Conservation (phyloP, 257 asterid species). For the Coffea eugenioides region DNA sequence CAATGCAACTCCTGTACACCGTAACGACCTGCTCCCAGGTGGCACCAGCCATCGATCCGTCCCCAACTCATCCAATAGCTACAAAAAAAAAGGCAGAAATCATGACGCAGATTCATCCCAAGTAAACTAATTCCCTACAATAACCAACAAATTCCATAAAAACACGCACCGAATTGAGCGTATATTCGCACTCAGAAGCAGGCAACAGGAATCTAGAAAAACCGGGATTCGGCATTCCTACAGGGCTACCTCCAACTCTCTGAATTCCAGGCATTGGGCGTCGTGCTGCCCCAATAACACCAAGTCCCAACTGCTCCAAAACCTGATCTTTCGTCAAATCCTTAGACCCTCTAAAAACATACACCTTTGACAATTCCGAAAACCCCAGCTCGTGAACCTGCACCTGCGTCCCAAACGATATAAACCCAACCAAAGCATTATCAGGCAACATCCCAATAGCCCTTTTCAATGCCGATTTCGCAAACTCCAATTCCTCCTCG, state of each 20-base stretch:
- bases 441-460: constrained; percentile 90
- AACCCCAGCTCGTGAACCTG: constrained; percentile 94
- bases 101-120: background rate
- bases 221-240: constrained; percentile 49
- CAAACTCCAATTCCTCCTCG: constrained; percentile 85
- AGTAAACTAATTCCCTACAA: background rate
- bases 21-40: constrained; percentile 71
- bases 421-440: constrained; percentile 91
- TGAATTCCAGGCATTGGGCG: constrained; percentile 54
- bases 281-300: constrained; percentile 36
- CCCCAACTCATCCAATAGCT: constrained; percentile 90
- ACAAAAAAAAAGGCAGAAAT: constrained; percentile 1
- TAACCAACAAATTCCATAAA: background rate
- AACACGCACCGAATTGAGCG: constrained; percentile 59
- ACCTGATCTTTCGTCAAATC: constrained; percentile 81
- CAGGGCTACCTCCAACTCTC: constrained; percentile 57
- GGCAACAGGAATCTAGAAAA: constrained; percentile 77
- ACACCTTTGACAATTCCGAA: constrained; percentile 82
- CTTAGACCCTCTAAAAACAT: constrained; percentile 83
- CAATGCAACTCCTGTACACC: constrained; percentile 95
- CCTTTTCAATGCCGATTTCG: constrained; percentile 79
- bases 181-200: constrained; percentile 87
- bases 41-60: constrained; percentile 86
- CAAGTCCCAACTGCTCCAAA: constrained; percentile 83
- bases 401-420: constrained; percentile 93